Evolutionary conservation across 2,329 filamentous ascomycete species (phyloP).

Genomic region (Ramularia endophylla): DNA sequence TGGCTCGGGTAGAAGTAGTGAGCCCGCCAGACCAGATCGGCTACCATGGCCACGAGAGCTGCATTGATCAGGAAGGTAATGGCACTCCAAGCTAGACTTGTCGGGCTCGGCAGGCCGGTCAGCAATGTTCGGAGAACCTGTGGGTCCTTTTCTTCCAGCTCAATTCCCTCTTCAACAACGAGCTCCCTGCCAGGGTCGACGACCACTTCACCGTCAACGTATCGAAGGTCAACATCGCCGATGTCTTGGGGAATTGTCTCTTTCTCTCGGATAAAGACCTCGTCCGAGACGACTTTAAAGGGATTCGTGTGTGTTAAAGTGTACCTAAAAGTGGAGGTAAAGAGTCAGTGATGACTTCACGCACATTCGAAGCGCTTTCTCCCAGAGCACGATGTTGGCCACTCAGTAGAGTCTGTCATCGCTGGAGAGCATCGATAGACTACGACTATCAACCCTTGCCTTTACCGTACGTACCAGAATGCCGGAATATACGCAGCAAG

Average conservation of each 20-base stretch:
- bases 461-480: too few species aligned
- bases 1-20: slow-evolving; percentile 62
- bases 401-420: too few species aligned
- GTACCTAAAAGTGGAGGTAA: too few species aligned
- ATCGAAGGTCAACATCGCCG: slow-evolving; percentile 16
- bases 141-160: slow-evolving; percentile 52
- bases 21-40: slow-evolving; percentile 73
- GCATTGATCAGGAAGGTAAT: slow-evolving; percentile 57
- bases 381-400: too few species aligned
- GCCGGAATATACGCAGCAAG: slow-evolving; percentile 43
- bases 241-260: slow-evolving; percentile 31
- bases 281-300: slow-evolving; percentile 30
- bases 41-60: slow-evolving; percentile 59
- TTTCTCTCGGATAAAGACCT: slow-evolving; percentile 34
- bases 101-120: slow-evolving; percentile 67
- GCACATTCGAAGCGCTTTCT: too few species aligned
- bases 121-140: slow-evolving; percentile 61
- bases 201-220: slow-evolving; percentile 27
- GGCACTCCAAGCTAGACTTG: slow-evolving; percentile 59
- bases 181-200: slow-evolving; percentile 45
- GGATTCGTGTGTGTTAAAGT: slow-evolving; percentile 25
- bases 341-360: too few species aligned
- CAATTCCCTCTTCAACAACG: slow-evolving; percentile 57
- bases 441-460: too few species aligned
- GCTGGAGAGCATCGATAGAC: too few species aligned